Percentiles rank a stretch among this genome's conserved stretches.
These are phyloP conservation scores for Panaeolus cyanescens DNA, from an alignment of 768 basidiomycete species.

Conservation along the genomic window DNA sequence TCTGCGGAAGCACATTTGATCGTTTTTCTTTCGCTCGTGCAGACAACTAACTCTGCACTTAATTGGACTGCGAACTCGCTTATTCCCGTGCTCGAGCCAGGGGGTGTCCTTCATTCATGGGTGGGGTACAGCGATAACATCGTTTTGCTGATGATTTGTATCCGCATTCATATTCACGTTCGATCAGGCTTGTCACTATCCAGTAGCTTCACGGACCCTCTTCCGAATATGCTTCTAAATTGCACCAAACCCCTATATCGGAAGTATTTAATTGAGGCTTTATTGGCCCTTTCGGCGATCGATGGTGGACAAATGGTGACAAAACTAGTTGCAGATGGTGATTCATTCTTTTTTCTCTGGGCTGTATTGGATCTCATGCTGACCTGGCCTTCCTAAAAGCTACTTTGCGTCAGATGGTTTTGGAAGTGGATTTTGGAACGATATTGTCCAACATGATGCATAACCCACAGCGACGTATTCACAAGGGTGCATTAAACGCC, in stretches of 20 bases:
- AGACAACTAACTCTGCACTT: slow-evolving; percentile 12
- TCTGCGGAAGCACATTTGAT: slow-evolving; percentile 11
- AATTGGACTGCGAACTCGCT: slow-evolving; percentile 12
- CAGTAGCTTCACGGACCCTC: background rate
- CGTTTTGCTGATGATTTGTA: slow-evolving; percentile 11
- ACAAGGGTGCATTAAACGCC: slow-evolving; percentile 9
- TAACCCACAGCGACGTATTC: slow-evolving; percentile 12
- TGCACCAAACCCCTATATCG: slow-evolving; percentile 14
- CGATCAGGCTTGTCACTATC: slow-evolving; percentile 12
- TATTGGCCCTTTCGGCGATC: slow-evolving; percentile 9
- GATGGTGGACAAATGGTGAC: slow-evolving; percentile 8
- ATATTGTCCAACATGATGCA: slow-evolving; percentile 10
- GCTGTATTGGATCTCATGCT: no score
- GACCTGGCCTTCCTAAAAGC: background rate
- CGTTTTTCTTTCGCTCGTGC: slow-evolving; percentile 11
- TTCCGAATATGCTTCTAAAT: slow-evolving; percentile 9
- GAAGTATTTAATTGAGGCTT: slow-evolving; percentile 8
- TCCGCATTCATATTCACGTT: slow-evolving; percentile 12
- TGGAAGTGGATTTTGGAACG: slow-evolving; percentile 6
- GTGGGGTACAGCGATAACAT: background rate
- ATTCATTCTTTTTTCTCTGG: background rate
- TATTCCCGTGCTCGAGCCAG: slow-evolving; percentile 8
- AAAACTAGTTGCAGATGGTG: slow-evolving; percentile 4
- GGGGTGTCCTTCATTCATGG: background rate
- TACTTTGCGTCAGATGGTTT: slow-evolving; percentile 6